Evolutionary conservation across 2,329 filamentous ascomycete genomes (phyloP).

Genomic region (Anthostomella pinea): DNA sequence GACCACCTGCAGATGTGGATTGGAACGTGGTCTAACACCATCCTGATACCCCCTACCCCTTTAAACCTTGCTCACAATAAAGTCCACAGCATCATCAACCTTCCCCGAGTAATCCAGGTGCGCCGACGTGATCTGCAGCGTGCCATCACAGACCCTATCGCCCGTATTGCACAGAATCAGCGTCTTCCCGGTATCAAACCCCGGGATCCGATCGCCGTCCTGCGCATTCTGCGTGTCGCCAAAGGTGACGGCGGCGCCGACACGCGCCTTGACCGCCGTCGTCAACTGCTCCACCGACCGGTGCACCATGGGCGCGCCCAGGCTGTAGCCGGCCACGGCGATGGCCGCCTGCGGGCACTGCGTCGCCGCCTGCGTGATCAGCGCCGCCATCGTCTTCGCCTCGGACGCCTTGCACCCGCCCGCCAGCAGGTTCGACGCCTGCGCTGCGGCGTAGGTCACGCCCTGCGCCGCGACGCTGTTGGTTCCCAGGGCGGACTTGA

Average conservation of each 20-base stretch:
- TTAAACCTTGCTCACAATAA: too few species aligned
- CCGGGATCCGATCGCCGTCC: constrained; percentile 30
- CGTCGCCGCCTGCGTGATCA: constrained; percentile 28
- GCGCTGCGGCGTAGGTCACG: constrained; percentile 27
- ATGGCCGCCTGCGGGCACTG: constrained; percentile 34
- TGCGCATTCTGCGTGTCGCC: constrained; percentile 32
- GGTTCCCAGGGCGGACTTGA: constrained; percentile 20
- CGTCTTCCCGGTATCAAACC: constrained; percentile 25
- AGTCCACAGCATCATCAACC: constrained; percentile 7
- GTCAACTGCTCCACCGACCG: constrained; percentile 27
- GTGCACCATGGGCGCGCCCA: constrained; percentile 35
- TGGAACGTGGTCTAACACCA: too few species aligned
- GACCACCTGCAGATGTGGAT: too few species aligned
- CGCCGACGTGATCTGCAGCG: constrained; percentile 34
- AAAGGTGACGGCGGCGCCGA: constrained; percentile 24
- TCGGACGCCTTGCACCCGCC: constrained; percentile 26
- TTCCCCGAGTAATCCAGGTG: constrained; percentile 31
- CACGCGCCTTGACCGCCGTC: too few species aligned
- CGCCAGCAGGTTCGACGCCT: constrained; percentile 27
- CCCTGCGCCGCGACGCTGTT: constrained; percentile 13
- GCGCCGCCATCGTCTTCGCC: constrained; percentile 27
- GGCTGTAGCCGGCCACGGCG: constrained; percentile 31
- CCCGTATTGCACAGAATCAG: constrained; percentile 46
- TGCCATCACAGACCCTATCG: constrained; percentile 48
- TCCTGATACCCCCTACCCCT: too few species aligned